These are phyloP conservation scores for Thuidium tamariscinum DNA, from an alignment of 225 moss, liverwort and hornwort species.

Conservation along the genomic window DNA sequence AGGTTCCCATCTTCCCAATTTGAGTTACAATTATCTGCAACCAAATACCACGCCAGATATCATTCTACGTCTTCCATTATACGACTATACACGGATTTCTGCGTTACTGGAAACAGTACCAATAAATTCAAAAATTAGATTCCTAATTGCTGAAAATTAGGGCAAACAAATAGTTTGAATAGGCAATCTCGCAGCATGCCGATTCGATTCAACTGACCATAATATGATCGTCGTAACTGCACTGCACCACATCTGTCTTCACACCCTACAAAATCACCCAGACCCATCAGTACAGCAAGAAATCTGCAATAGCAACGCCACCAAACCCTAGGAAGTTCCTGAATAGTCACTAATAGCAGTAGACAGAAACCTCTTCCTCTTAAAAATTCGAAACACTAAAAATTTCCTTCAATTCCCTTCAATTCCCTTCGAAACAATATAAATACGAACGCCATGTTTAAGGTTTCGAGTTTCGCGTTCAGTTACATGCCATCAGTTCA, in stretches of 20 bases:
- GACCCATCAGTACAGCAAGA: neutral
- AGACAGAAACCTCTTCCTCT: neutral
- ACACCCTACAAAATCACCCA: conserved; percentile 33
- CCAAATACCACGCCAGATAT: neutral
- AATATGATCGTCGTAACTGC: conserved; percentile 70
- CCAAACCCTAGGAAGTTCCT: neutral
- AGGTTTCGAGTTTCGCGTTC: neutral
- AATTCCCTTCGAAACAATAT: neutral
- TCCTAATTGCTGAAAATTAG: neutral
- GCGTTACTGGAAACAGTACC: neutral
- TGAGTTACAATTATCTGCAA: conserved; percentile 70
- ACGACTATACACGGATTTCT: neutral
- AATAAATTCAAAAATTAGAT: neutral
- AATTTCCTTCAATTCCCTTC: too few relatives aligned
- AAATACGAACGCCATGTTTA: neutral
- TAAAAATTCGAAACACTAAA: neutral
- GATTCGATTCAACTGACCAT: conserved; percentile 30
- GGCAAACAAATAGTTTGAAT: neutral
- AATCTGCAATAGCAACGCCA: neutral
- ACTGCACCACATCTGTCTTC: conserved; percentile 61
- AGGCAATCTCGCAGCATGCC: neutral
- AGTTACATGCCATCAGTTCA: neutral
- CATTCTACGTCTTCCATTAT: neutral
- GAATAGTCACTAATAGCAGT: too few relatives aligned
- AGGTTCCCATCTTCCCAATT: conserved; percentile 81